These are phyloP conservation scores for Irpex rosettiformis DNA, from an alignment of 1,284 basidiomycete species.

Conservation along the genomic window DNA sequence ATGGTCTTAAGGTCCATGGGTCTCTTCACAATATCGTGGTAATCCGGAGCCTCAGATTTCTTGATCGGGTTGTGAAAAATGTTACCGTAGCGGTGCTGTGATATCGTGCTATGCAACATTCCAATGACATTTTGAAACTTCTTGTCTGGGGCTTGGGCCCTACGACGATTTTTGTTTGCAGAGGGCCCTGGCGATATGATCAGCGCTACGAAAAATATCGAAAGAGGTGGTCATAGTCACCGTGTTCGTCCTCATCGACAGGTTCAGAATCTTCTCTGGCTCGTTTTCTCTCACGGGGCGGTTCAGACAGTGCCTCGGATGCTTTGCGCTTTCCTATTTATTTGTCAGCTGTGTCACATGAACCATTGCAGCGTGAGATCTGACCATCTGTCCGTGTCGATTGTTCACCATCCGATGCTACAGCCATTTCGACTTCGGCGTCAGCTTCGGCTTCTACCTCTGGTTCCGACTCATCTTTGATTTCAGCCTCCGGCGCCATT, in stretches of 20 bases:
- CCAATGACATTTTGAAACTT: slow-evolving; percentile 78
- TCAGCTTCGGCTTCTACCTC: slow-evolving; percentile 3
- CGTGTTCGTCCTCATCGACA: slow-evolving; percentile 59
- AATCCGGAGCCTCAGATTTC: slow-evolving; percentile 83
- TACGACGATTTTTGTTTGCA: slow-evolving; percentile 17
- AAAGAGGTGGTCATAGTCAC: slow-evolving; percentile 29
- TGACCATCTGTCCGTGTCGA: not conserved
- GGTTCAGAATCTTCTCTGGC: slow-evolving; percentile 66
- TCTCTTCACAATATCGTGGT: slow-evolving; percentile 85
- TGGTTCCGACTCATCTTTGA: not conserved
- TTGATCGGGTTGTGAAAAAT: slow-evolving; percentile 92
- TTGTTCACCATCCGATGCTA: slow-evolving; percentile 11
- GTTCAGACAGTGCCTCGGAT: slow-evolving; percentile 46
- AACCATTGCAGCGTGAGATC: not conserved
- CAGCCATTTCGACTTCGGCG: slow-evolving; percentile 18
- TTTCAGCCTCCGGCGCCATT: not conserved
- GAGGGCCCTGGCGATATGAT: slow-evolving; percentile 26
- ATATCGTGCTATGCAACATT: slow-evolving; percentile 79
- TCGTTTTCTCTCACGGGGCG: slow-evolving; percentile 58
- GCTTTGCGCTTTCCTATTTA: slow-evolving; percentile 65
- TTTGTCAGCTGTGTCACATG: not conserved
- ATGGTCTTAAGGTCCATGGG: slow-evolving; percentile 94
- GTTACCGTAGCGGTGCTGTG: slow-evolving; percentile 80
- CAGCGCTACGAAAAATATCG: not conserved
- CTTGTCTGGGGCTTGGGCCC: slow-evolving; percentile 44